Percentiles rank a stretch among this genome's conserved stretches.
These are phyloP conservation scores for Eutrema yunnanense DNA, from an alignment of 345 rosid genomes.

Conservation along the genomic window DNA sequence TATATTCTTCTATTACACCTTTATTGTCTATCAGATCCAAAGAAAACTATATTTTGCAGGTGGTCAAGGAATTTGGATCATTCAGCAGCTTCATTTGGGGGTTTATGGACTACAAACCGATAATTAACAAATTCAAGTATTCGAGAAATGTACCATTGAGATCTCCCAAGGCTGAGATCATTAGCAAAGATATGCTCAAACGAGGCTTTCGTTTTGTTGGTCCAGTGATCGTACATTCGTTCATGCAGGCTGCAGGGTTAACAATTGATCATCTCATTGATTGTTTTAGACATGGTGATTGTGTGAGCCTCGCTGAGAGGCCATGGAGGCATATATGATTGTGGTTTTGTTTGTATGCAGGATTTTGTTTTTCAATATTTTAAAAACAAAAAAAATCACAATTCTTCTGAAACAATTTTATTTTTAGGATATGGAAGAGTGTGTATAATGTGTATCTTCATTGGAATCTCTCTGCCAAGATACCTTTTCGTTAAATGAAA, in stretches of 20 bases:
- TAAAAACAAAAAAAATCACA: too few relatives aligned
- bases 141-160: conserved; percentile 82
- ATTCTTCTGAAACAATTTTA: too few relatives aligned
- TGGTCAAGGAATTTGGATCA: conserved; percentile 70
- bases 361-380: too few relatives aligned
- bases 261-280: conserved; percentile 86
- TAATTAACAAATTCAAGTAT: conserved; percentile 56
- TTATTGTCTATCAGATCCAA: not conserved
- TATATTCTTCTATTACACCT: not conserved
- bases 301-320: conserved; percentile 75
- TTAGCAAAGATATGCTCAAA: conserved; percentile 77
- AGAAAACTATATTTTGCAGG: conserved; percentile 32
- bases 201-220: conserved; percentile 86
- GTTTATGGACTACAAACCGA: conserved; percentile 69
- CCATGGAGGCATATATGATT: conserved; percentile 82
- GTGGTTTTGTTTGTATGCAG: too few relatives aligned
- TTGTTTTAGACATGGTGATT: conserved; percentile 71
- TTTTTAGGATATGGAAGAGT: too few relatives aligned
- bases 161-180: conserved; percentile 76
- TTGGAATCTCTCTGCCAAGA: too few relatives aligned
- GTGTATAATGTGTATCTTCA: too few relatives aligned
- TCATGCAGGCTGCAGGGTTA: conserved; percentile 93
- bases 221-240: conserved; percentile 87
- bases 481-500: too few relatives aligned
- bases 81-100: conserved; percentile 90